Evolutionary conservation across 2,329 filamentous ascomycete genomes (phyloP), one percentile per base, ranked within the genome.

Genomic region (Xylariales sp.): DNA sequence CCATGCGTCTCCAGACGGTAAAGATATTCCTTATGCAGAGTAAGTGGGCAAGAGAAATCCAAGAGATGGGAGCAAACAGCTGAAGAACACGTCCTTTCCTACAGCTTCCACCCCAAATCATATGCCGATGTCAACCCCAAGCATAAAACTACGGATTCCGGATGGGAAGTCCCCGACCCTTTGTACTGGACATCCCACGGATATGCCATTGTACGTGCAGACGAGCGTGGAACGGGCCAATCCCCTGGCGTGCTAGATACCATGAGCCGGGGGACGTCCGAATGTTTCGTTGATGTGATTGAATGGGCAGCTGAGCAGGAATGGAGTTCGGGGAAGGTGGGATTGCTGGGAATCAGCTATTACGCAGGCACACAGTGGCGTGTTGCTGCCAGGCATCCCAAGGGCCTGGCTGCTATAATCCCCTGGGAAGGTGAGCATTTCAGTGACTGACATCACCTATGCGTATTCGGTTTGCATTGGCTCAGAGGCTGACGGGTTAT

Each of bases 1-100:
- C n/a, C n/a, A n/a, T n/a, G n/a, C n/a, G n/a, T n/a, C n/a, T n/a
- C n/a, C n/a, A n/a, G n/a, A n/a, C n/a, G 83, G 83, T 33, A 87
- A 88, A 50, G 82, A 86, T 50, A 83, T 86, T 25, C 74, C 70
- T 14, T 86, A 86, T 55, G 68, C 19, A 8, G 24, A 27, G 24
- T 27, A n/a, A 27, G 24, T 8, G 7, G 8, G n/a, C 24, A n/a
- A n/a, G 24, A 27, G 24, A n/a, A 8, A 27, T 27, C 24, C n/a
- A 27, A 27, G 24, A 8, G 8, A n/a, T 27, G 24, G 24, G 24
- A 8, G 7, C 7, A 27, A n/a, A n/a, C n/a, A n/a, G n/a, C n/a
- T n/a, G n/a, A n/a, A n/a, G n/a, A n/a, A n/a, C n/a, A n/a, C n/a
- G n/a, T n/a, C n/a, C 24, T 27, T 27, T 8, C 24, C 24, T 8